Evolutionary conservation across 345 rosid genomes (phyloP), one percentile per base, ranked within the genome.

Genomic region (Aquilaria yunnanensis): DNA sequence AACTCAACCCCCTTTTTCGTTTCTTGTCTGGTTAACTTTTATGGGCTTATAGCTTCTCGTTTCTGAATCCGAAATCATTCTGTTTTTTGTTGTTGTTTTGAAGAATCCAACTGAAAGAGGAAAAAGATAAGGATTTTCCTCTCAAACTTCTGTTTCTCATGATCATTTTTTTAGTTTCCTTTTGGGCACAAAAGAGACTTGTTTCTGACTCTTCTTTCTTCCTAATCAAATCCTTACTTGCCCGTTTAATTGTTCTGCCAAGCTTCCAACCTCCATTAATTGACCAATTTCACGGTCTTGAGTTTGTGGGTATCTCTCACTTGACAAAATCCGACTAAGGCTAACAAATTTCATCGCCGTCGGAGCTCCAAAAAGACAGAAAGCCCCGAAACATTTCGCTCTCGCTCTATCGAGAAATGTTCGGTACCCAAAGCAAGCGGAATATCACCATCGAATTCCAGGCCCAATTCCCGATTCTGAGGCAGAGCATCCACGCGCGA

Each of bases 401-500:
- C 52, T 32, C 4, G 59, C 32, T 74, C 78, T 66, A 51, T 57
- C 69, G 12, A 45, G 37, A 64, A 59, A 94, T 91, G 97, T 87
- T 80, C 64, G 81, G 85, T 51, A 73, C 87, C 53, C 79, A 82
- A 64, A 81, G 78, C 82, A 80, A 75, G 61, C 72, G 91, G 54
- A 96, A 95, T 62, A 54, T 89, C 32, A 73, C 90, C 12, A 65
- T 87, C 16, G 96, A 89, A 59, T 70, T 85, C 2, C 96, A 87
- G 72, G 74, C 88, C 13, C 98, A 91, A 78, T 75, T 89, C 66
- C 85, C 88, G 34, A 78, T 84, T 68, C 79, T 95, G 76, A 81
- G 98, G 68, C 99, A 96, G 3, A 95, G 99, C 75, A 95, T 95
- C 75, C 97, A 95, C 77, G 81, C 99, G 0, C 75, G 97, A 69